Base-by-base conservation (phyloP, 352 stramenopile species). In the Blastocystis sp. region DNA sequence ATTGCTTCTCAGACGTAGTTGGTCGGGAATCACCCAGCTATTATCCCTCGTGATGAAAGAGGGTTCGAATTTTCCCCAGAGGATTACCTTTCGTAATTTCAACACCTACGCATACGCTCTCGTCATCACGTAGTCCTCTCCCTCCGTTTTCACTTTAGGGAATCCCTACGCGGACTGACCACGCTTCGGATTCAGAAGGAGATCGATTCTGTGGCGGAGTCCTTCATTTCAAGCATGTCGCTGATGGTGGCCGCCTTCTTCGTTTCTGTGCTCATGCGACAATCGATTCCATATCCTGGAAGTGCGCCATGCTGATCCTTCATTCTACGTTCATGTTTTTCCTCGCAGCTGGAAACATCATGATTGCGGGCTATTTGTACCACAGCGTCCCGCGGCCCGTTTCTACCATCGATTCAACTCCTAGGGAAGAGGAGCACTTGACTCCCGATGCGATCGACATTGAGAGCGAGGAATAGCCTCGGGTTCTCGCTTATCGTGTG, bases 231-330 rank as follows among this genome's bases (percentile, higher is more conserved):
- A 19, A 64, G 71, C 38, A 64, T 64, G 34, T 81, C 71, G 21
- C n/a, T 81, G 38, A 64, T 81, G 65, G 9, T 81, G 41, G 71
- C 71, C 4, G 40, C 71, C 14, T 45, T 81, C 38, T 67, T 81
- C 34, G 52, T 81, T 5, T 66, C 71, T 43, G 65, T 52, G 4
- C 14, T 81, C 34, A n/a, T 65, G 40, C n/a, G 65, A 67, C n/a
- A 28, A 34, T 21, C 40, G 10, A 81, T 81, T 64, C 71, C 71
- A 81, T 81, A 81, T 81, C 71, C 71, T 66, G 11, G 2, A 66
- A 41, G 19, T 40, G 11, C 9, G 4, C 17, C n/a, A 11, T 23
- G 65, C 1, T 21, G 2, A 66, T 64, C 71, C 53, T 81, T 81
- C 14, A 81, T 40, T 41, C 45, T 40, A 81, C 19, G 40, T 40